Conservation (phyloP, 2,329 filamentous ascomycete species). For the Uncinocarpus reesii region DNA sequence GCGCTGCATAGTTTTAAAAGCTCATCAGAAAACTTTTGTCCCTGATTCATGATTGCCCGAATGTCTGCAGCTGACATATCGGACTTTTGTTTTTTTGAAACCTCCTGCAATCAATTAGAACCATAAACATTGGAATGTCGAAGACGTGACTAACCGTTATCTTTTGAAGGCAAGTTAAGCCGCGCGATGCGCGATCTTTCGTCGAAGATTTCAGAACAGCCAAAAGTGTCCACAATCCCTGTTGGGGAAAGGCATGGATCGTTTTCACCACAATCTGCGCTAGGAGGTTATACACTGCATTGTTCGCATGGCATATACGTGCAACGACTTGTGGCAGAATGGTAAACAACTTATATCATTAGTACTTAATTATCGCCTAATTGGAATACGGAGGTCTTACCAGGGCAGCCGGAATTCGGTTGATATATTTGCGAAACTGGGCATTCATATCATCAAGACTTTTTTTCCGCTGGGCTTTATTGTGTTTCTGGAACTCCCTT, state of each 20-base stretch:
- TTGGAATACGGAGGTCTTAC: constrained; percentile 21
- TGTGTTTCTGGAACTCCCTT: constrained; percentile 40
- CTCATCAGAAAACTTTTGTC: constrained; percentile 74
- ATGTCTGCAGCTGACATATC: constrained; percentile 47
- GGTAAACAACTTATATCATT: constrained; percentile 37
- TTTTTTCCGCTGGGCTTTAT: constrained; percentile 45
- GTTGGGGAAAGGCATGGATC: constrained; percentile 75
- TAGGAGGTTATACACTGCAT: constrained; percentile 64
- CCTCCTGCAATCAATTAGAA: constrained; percentile 31
- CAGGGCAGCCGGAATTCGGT: constrained; percentile 39
- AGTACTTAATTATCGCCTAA: neutral
- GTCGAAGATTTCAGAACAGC: constrained; percentile 75
- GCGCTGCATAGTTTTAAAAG: constrained; percentile 71
- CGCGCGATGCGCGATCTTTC: constrained; percentile 53
- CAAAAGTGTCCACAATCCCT: constrained; percentile 83
- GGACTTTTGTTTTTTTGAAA: constrained; percentile 41
- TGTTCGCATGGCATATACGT: constrained; percentile 81
- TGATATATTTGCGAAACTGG: constrained; percentile 69
- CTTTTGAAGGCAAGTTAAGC: constrained; percentile 36
- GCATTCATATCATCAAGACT: constrained; percentile 60
- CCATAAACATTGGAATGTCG: neutral
- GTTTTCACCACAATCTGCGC: constrained; percentile 75
- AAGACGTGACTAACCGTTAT: constrained; percentile 28
- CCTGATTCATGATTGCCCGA: constrained; percentile 60
- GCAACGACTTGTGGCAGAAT: constrained; percentile 87